These are phyloP conservation scores for Aurifilum marmelostoma DNA, from an alignment of 2,329 filamentous ascomycete genomes.

Conservation along the genomic window DNA sequence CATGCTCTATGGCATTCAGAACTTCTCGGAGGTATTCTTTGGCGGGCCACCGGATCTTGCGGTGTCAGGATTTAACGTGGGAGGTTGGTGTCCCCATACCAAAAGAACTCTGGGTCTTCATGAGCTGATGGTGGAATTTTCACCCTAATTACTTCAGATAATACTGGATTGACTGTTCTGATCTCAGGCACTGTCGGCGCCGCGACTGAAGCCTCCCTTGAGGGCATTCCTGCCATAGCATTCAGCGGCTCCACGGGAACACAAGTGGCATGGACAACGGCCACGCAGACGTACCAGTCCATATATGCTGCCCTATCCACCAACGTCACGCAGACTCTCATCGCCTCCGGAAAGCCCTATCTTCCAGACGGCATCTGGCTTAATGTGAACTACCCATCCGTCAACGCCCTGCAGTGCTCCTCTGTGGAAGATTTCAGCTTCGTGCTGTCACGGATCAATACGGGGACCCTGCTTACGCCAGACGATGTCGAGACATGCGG, in stretches of 20 bases:
- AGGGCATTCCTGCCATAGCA: slow-evolving; percentile 66
- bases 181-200: slow-evolving; percentile 72
- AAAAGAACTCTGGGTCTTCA: neutral
- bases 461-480: slow-evolving; percentile 32
- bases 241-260: slow-evolving; percentile 56
- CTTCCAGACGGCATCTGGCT: slow-evolving; percentile 63
- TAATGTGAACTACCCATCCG: slow-evolving; percentile 70
- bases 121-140: neutral
- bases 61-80: slow-evolving; percentile 65
- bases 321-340: slow-evolving; percentile 58
- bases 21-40: slow-evolving; percentile 58
- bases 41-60: slow-evolving; percentile 61
- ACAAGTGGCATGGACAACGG: slow-evolving; percentile 40
- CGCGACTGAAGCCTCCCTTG: slow-evolving; percentile 58
- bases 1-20: slow-evolving; percentile 64
- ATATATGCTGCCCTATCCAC: slow-evolving; percentile 67
- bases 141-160: slow-evolving; percentile 41
- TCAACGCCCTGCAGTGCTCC: slow-evolving; percentile 51
- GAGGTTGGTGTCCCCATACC: slow-evolving; percentile 30
- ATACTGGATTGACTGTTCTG: slow-evolving; percentile 57
- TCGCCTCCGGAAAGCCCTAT: slow-evolving; percentile 63
- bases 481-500: slow-evolving; percentile 64
- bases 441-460: slow-evolving; percentile 65
- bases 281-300: slow-evolving; percentile 45
- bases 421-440: slow-evolving; percentile 61